A percentile compares a stretch with the other conserved stretches of the same genome.
Evolutionary conservation across 1,284 basidiomycete species (phyloP).

Genomic region (Coniferiporia weirii): DNA sequence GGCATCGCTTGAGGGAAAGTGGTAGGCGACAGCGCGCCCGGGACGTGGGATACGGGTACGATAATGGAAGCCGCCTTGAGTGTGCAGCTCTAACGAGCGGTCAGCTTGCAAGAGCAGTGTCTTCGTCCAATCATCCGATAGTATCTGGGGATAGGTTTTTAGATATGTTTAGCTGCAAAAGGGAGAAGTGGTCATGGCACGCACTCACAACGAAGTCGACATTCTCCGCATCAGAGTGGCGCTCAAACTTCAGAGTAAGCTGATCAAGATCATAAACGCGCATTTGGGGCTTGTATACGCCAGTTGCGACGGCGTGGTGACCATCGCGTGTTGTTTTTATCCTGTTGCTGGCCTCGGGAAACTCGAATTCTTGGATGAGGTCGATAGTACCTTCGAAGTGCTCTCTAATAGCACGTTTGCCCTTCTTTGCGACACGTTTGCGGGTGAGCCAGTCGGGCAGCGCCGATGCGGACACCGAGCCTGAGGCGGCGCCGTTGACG

Average conservation of each 20-base stretch:
- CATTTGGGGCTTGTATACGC: constrained; percentile 98
- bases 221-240: constrained; percentile 95
- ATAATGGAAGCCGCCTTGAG: constrained; percentile 91
- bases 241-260: constrained; percentile 91
- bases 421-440: constrained; percentile 58
- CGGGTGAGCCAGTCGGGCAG: constrained; percentile 86
- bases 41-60: constrained; percentile 91
- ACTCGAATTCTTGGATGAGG: constrained; percentile 93
- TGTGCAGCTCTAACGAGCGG: constrained; percentile 92
- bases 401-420: constrained; percentile 60
- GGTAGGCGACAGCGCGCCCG: constrained; percentile 88
- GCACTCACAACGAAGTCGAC: constrained; percentile 94
- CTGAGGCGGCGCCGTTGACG: constrained; percentile 80
- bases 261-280: constrained; percentile 94
- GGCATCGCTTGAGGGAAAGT: constrained; percentile 80
- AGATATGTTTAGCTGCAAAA: neutral
- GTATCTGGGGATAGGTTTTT: constrained; percentile 49
- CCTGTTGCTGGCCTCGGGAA: constrained; percentile 92
- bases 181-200: constrained; percentile 28
- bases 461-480: constrained; percentile 63
- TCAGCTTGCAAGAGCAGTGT: constrained; percentile 95
- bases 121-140: constrained; percentile 99
- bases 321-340: constrained; percentile 91
- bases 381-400: constrained; percentile 77
- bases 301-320: constrained; percentile 89